These are phyloP conservation scores for Austroboletus eburneus DNA, from an alignment of 768 basidiomycete species.

Conservation along the genomic window DNA sequence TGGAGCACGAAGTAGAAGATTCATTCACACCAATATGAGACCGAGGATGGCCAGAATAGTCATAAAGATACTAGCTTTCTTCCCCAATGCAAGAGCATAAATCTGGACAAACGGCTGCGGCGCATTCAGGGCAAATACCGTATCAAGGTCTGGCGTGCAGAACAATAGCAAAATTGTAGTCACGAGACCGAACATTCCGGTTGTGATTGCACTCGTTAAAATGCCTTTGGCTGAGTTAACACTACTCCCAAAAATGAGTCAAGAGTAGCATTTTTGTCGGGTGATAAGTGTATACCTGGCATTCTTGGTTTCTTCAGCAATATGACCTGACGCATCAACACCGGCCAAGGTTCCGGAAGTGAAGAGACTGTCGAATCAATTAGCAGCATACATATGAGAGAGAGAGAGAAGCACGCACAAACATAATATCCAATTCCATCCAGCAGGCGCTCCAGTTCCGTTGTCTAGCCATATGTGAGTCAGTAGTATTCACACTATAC, in stretches of 20 bases:
- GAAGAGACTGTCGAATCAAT: constrained; percentile 61
- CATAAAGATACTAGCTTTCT: constrained; percentile 80
- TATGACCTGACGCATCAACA: constrained; percentile 85
- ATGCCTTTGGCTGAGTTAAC: constrained; percentile 82
- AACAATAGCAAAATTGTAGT: constrained; percentile 81
- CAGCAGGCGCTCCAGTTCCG: constrained; percentile 80
- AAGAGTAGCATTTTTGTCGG: neutral
- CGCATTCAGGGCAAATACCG: constrained; percentile 69
- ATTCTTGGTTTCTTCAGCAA: constrained; percentile 86
- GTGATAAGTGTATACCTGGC: constrained; percentile 43
- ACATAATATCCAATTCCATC: constrained; percentile 89
- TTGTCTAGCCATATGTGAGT: constrained; percentile 51
- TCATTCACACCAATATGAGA: constrained; percentile 65
- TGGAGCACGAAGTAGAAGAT: neutral
- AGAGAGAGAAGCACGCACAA: constrained; percentile 48
- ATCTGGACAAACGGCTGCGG: constrained; percentile 92
- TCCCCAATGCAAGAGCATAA: constrained; percentile 79
- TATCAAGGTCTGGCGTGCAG: constrained; percentile 76
- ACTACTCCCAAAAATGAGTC: constrained; percentile 36
- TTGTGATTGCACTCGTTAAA: constrained; percentile 69
- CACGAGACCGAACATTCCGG: constrained; percentile 70
- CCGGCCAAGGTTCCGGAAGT: constrained; percentile 86
- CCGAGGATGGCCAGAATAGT: constrained; percentile 79
- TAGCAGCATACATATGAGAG: neutral
- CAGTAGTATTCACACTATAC: neutral